A percentile compares a stretch with the other conserved stretches of the same genome.
Evolutionary conservation across 1,284 basidiomycete genomes (phyloP).

Genomic region (Microbotryum scabiosae): DNA sequence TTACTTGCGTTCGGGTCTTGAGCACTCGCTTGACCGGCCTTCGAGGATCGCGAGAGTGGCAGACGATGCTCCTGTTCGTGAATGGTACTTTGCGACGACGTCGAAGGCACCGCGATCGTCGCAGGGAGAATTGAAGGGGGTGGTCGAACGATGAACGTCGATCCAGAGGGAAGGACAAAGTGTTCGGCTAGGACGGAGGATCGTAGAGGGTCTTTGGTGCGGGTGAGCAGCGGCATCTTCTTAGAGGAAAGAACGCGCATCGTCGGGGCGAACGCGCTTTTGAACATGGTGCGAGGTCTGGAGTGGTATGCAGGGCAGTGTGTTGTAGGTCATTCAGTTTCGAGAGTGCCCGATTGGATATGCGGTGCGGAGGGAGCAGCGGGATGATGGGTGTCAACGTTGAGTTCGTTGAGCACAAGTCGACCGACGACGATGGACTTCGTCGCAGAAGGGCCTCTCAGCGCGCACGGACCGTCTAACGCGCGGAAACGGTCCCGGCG

Average conservation of each 20-base stretch:
- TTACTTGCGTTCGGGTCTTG: neutral
- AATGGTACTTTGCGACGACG: neutral
- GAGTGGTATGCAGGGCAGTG: neutral
- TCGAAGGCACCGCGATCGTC: conserved; percentile 6
- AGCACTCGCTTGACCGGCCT: neutral
- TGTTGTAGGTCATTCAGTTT: too few species aligned
- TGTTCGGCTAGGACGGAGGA: conserved; percentile 15
- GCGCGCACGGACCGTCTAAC: too few species aligned
- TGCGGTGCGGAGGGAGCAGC: too few species aligned
- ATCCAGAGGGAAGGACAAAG: conserved; percentile 14
- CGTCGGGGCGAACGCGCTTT: conserved; percentile 1
- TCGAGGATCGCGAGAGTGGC: neutral
- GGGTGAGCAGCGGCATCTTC: neutral
- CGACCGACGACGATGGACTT: too few species aligned
- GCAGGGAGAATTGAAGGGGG: conserved; percentile 21
- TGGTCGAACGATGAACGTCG: conserved; percentile 19
- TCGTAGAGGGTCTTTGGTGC: conserved; percentile 21
- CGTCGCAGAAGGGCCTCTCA: too few species aligned
- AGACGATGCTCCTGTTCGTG: neutral
- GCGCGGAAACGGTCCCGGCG: too few species aligned
- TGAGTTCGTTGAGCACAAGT: too few species aligned
- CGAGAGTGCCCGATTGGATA: too few species aligned
- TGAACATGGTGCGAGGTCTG: neutral
- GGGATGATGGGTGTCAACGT: too few species aligned
- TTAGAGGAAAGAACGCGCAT: neutral